Percentiles rank a stretch among this genome's conserved stretches.
phyloP scores from a whole-genome alignment of 257 asterid species.

The Primulina huaijiensis region DNA sequence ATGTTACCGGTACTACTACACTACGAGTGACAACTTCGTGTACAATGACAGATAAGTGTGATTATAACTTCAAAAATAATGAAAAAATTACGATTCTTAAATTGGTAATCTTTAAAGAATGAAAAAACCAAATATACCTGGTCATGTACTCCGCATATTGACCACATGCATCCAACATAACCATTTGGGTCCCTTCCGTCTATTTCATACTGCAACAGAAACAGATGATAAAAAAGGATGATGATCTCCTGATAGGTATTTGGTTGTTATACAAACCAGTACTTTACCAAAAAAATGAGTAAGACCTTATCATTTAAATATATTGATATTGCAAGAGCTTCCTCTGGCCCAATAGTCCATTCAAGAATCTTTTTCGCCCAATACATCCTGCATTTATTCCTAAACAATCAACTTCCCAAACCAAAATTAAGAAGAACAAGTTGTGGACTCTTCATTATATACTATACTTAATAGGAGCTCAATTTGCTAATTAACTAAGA shows the following conservation, averaged over 20 bases:
- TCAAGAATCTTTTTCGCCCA: conserved; percentile 99
- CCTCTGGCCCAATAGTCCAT: conserved; percentile 92
- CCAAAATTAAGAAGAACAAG: not conserved
- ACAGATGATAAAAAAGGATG: not conserved
- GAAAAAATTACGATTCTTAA: not conserved
- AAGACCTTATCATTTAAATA: conserved; percentile 82
- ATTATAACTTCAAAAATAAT: conserved; percentile 3
- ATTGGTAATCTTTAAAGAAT: not conserved
- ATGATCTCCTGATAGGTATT: not conserved
- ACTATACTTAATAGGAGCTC: not conserved
- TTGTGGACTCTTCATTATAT: not conserved
- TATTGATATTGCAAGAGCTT: conserved; percentile 77
- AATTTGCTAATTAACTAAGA: not conserved
- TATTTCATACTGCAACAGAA: conserved; percentile 63
- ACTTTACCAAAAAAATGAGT: not conserved
- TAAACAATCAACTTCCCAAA: not conserved
- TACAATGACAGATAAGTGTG: no score
- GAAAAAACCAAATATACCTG: conserved; percentile 46
- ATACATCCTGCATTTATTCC: conserved; percentile 71
- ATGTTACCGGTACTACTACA: no score
- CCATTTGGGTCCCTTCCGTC: conserved; percentile 98
- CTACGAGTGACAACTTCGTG: no score
- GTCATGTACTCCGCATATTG: conserved; percentile 94
- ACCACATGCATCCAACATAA: conserved; percentile 99
- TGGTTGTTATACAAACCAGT: not conserved